These are phyloP conservation scores for Fusarium subtropicale DNA, from an alignment of 2,329 filamentous ascomycete genomes.

Conservation along the genomic window DNA sequence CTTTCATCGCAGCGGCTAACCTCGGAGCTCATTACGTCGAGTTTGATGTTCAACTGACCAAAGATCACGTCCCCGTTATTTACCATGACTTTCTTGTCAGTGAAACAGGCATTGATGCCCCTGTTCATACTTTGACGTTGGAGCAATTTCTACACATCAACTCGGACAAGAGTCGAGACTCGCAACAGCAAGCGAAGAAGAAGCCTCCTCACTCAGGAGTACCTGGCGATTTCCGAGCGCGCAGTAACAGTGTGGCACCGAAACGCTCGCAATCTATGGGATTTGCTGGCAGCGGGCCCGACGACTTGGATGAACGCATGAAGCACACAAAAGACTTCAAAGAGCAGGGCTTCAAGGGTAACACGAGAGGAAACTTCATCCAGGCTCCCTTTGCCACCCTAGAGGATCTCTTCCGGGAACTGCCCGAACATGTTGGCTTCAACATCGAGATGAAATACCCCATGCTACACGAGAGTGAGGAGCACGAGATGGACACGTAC, in stretches of 20 bases:
- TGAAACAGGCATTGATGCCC: slow-evolving; percentile 96
- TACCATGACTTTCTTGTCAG: slow-evolving; percentile 99
- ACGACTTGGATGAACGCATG: slow-evolving; percentile 80
- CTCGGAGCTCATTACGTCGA: slow-evolving; percentile 82
- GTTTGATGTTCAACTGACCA: slow-evolving; percentile 96
- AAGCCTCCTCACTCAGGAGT: slow-evolving; percentile 51
- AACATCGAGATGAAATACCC: slow-evolving; percentile 99
- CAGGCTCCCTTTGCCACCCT: slow-evolving; percentile 96
- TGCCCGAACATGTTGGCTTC: slow-evolving; percentile 88
- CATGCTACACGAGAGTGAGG: slow-evolving; percentile 94
- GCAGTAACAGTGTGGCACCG: slow-evolving; percentile 56
- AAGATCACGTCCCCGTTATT: slow-evolving; percentile 97
- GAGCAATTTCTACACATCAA: slow-evolving; percentile 96
- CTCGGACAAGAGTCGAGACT: slow-evolving; percentile 57
- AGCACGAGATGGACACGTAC: slow-evolving; percentile 96
- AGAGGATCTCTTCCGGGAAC: slow-evolving; percentile 88
- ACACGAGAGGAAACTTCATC: slow-evolving; percentile 92
- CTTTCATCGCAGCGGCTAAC: slow-evolving; percentile 96
- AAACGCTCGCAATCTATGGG: slow-evolving; percentile 69
- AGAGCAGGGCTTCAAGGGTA: slow-evolving; percentile 93
- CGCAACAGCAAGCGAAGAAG: slow-evolving; percentile 15
- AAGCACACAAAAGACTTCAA: slow-evolving; percentile 98
- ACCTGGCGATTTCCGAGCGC: slow-evolving; percentile 40
- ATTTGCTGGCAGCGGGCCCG: slow-evolving; percentile 56
- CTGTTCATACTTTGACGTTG: slow-evolving; percentile 92